Percentiles rank a stretch among this genome's conserved stretches.
Conservation (phyloP, 768 basidiomycete species). For the Russula compacta region DNA sequence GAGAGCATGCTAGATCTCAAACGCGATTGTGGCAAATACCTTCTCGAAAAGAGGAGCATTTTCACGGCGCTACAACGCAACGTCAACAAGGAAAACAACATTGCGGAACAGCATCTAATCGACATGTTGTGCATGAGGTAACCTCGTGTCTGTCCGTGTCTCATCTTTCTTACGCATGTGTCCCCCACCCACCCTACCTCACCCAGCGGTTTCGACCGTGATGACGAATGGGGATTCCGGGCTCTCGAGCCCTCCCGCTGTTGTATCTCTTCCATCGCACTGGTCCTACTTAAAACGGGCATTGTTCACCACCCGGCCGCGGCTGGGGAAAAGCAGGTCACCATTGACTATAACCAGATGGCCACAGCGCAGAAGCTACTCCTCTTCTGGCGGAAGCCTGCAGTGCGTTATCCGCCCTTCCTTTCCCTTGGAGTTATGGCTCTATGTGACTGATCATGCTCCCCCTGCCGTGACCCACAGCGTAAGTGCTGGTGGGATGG, state of each 20-base stretch:
- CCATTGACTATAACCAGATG: slow-evolving; percentile 89
- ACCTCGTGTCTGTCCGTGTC: slow-evolving; percentile 23
- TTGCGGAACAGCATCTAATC: slow-evolving; percentile 98
- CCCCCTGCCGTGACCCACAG: slow-evolving; percentile 34
- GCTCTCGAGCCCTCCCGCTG: slow-evolving; percentile 93
- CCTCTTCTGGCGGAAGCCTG: slow-evolving; percentile 98
- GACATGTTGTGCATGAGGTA: slow-evolving; percentile 99
- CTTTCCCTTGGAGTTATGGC: not conserved
- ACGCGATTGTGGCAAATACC: slow-evolving; percentile 73
- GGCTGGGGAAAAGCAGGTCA: slow-evolving; percentile 59
- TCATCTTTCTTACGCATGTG: slow-evolving; percentile 6
- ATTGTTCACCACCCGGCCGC: slow-evolving; percentile 59
- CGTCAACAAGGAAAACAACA: slow-evolving; percentile 98
- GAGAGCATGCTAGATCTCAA: slow-evolving; percentile 71
- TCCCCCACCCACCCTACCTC: not conserved
- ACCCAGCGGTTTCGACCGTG: slow-evolving; percentile 84
- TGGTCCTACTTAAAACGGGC: slow-evolving; percentile 95
- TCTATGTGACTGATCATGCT: slow-evolving; percentile 5
- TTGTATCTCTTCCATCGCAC: slow-evolving; percentile 96
- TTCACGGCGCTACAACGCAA: slow-evolving; percentile 98
- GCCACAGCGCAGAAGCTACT: slow-evolving; percentile 94
- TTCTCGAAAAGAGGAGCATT: slow-evolving; percentile 85
- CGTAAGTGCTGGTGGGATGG: slow-evolving; percentile 99
- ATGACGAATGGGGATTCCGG: slow-evolving; percentile 98
- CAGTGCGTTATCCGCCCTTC: slow-evolving; percentile 49